phyloP scores from a whole-genome alignment of 805 yeast species.

The Tetrapisispora phaffii region DNA sequence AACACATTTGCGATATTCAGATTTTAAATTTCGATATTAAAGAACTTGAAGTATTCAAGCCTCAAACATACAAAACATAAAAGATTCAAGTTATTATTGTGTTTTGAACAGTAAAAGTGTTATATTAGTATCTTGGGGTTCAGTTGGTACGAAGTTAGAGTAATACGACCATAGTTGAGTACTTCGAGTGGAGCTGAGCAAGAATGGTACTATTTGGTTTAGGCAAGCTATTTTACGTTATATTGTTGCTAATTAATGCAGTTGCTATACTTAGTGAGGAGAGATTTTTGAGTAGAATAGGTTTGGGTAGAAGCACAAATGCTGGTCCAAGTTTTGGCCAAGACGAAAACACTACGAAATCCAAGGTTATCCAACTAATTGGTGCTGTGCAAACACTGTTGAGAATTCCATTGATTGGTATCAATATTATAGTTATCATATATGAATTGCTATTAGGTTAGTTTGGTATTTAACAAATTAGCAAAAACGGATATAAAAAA shows the following conservation, averaged over 20 bases:
- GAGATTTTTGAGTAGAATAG: constrained; percentile 61
- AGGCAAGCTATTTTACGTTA: constrained; percentile 47
- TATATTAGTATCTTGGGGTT: too few relatives aligned
- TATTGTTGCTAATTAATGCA: constrained; percentile 54
- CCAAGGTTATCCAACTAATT: constrained; percentile 53
- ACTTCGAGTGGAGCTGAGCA: not conserved
- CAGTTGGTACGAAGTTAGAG: too few relatives aligned
- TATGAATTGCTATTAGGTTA: constrained; percentile 65
- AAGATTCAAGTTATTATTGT: too few relatives aligned
- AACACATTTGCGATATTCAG: too few relatives aligned
- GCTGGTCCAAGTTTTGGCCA: constrained; percentile 37
- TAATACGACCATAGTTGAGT: not conserved
- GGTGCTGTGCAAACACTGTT: constrained; percentile 67
- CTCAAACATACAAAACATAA: too few relatives aligned
- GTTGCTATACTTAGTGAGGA: constrained; percentile 75
- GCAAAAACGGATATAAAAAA: not conserved
- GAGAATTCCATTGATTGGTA: constrained; percentile 63
- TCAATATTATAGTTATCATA: constrained; percentile 54
- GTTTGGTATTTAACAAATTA: not conserved
- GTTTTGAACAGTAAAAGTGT: too few relatives aligned
- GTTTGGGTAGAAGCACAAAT: constrained; percentile 34
- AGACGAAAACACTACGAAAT: constrained; percentile 41
- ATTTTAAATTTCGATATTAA: too few relatives aligned
- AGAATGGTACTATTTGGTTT: constrained; percentile 42
- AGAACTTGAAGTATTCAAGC: too few relatives aligned